Percentiles rank a stretch among this genome's conserved stretches.
phyloP scores from a whole-genome alignment of 331 rosid species.

The Arachis monticola region DNA sequence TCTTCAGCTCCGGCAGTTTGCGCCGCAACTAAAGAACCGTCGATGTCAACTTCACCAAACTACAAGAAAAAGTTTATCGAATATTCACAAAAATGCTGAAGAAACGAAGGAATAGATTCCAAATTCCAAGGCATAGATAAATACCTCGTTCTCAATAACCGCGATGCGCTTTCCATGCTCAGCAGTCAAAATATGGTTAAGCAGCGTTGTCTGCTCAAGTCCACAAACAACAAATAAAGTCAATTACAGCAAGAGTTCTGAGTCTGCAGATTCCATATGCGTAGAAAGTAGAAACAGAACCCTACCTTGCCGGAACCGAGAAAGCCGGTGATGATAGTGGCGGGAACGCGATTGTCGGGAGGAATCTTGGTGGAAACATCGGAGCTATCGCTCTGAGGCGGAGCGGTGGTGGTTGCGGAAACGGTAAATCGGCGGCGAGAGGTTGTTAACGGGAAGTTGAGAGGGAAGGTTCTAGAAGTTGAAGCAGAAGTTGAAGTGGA shows the following conservation, averaged over 20 bases:
- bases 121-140: not conserved
- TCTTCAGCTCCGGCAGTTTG: conserved; percentile 89
- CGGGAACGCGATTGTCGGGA: conserved; percentile 80
- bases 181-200: conserved; percentile 87
- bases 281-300: too few species aligned
- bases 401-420: conserved; percentile 57
- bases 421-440: conserved; percentile 54
- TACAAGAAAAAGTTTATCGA: conserved; percentile 38
- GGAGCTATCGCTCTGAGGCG: conserved; percentile 62
- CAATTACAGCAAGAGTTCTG: not conserved
- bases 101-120: not conserved
- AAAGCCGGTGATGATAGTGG: conserved; percentile 93
- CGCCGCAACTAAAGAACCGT: conserved; percentile 88
- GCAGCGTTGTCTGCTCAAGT: conserved; percentile 80
- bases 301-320: conserved; percentile 94
- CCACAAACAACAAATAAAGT: conserved; percentile 29
- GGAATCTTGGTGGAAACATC: conserved; percentile 70
- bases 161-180: conserved; percentile 96
- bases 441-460: not conserved
- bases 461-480: conserved; percentile 26
- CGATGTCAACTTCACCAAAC: conserved; percentile 94
- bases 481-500: not conserved
- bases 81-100: not conserved
- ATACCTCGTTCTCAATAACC: conserved; percentile 95
- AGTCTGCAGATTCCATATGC: too few species aligned